These are phyloP conservation scores for Lignosus rhinocerotis DNA, from an alignment of 1,284 basidiomycete genomes.

Conservation along the genomic window DNA sequence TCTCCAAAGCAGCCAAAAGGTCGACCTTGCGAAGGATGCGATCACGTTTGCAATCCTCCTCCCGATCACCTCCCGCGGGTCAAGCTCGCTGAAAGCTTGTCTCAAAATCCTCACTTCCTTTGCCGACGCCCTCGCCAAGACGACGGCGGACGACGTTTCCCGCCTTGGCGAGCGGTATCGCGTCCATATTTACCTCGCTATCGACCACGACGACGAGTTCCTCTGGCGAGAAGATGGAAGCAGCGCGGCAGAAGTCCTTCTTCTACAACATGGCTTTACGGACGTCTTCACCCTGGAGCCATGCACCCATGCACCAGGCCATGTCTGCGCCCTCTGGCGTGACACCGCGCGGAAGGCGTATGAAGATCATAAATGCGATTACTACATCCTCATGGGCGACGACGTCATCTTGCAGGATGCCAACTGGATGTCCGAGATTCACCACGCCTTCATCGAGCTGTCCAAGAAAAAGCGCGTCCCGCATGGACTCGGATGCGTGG, in stretches of 20 bases:
- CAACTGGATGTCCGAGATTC: conserved; percentile 50
- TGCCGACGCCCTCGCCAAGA: conserved; percentile 43
- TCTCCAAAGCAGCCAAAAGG: conserved; percentile 11
- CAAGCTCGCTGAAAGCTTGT: conserved; percentile 36
- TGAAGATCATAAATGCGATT: conserved; percentile 46
- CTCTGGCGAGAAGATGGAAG: conserved; percentile 30
- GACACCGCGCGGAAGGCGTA: conserved; percentile 49
- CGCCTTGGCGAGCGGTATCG: conserved; percentile 37
- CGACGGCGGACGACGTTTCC: conserved; percentile 46
- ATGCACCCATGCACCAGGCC: conserved; percentile 43
- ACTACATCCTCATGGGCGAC: conserved; percentile 57
- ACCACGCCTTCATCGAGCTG: conserved; percentile 40
- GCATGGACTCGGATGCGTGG: conserved; percentile 55
- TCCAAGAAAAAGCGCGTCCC: conserved; percentile 35
- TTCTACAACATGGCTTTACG: conserved; percentile 38
- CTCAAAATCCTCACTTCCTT: conserved; percentile 44
- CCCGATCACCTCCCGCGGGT: conserved; percentile 56
- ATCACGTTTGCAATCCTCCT: conserved; percentile 53
- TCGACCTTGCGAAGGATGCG: conserved; percentile 38
- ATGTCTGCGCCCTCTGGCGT: conserved; percentile 57
- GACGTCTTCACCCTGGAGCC: conserved; percentile 37
- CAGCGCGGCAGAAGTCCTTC: conserved; percentile 40
- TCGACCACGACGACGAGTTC: conserved; percentile 51
- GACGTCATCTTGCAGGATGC: conserved; percentile 51
- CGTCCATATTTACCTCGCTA: conserved; percentile 50